Base-by-base conservation (phyloP, 1,284 basidiomycete genomes). In the Coniferiporia sulphurascens region DNA sequence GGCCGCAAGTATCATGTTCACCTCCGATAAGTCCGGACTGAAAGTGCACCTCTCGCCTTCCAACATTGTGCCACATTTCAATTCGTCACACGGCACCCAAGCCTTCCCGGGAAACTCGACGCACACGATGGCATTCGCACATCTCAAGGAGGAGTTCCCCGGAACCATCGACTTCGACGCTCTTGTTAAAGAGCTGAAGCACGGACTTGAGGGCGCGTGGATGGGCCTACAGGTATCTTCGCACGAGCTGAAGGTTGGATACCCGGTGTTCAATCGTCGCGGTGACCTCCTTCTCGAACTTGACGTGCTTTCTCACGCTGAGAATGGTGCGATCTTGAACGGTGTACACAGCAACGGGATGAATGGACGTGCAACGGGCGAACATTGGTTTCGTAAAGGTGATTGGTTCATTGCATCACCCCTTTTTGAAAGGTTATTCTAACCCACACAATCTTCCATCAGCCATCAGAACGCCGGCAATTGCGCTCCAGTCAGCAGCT, bases 281-380 rank as follows among this genome's bases (percentile, higher is more conserved):
- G 72, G 72, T 3, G 71, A 73, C 54, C 61, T 73, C 3, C 59
- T 73, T 15, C 70, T 73, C 59, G 70, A 73, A 63, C 65, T 72
- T 44, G 55, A n/a, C 8, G 46, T 60, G 32, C 53, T 49, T 8
- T 38, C 15, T 15, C 27, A 41, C 9, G 15, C 38, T 41, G 38
- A 41, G 15, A 52, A 52, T 34, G 49, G 48, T 19, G 41, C 46
- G 12, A 58, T 38, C 17, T 38, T 48, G 10, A 48, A 51, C 32
- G 41, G 44, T 2, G 52, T 44, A 38, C 49, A 58, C 19, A 15
- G 38, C 9, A 12, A 12, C 15, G 56, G 49, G 7, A 9, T 2
- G 44, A 58, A 58, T 43, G 49, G 56, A 17, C 41, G 52, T 34
- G 19, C 48, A 15, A 58, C 49, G 12, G 45, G 36, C 32, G 56